These are phyloP conservation scores for Mycena filopes DNA, from an alignment of 768 basidiomycete genomes.

Conservation along the genomic window DNA sequence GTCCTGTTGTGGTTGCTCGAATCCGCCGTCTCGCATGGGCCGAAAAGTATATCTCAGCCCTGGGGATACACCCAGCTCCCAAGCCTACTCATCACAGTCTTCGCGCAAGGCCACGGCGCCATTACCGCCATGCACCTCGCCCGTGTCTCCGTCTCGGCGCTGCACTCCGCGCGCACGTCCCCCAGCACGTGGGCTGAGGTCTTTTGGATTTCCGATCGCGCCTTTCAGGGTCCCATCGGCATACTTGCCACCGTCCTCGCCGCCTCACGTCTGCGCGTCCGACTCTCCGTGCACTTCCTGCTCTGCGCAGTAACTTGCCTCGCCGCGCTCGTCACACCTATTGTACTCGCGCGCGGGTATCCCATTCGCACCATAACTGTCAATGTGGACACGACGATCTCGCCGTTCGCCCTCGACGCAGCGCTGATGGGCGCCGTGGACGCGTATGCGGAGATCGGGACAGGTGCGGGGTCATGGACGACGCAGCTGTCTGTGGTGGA, in stretches of 20 bases:
- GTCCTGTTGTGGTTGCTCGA: conserved; percentile 27
- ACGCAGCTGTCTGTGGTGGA: conserved; percentile 24
- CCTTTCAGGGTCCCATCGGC: conserved; percentile 33
- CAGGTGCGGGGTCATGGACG: conserved; percentile 32
- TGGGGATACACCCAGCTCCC: conserved; percentile 29
- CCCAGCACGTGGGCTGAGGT: conserved; percentile 35
- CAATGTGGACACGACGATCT: conserved; percentile 12
- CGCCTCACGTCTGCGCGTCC: conserved; percentile 21
- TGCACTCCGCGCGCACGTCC: conserved; percentile 25
- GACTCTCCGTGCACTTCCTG: conserved; percentile 29
- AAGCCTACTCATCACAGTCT: conserved; percentile 27
- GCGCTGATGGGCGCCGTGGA: conserved; percentile 23
- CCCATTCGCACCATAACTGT: conserved; percentile 30
- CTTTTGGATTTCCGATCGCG: conserved; percentile 36
- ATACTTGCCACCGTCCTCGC: conserved; percentile 14
- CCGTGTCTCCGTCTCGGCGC: conserved; percentile 28
- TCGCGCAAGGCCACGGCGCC: conserved; percentile 31
- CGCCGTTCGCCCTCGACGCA: conserved; percentile 18
- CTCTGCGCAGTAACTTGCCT: conserved; percentile 33
- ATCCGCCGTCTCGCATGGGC: conserved; percentile 23
- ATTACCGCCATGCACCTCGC: conserved; percentile 29
- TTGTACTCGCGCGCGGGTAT: conserved; percentile 32
- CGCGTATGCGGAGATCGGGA: conserved; percentile 31
- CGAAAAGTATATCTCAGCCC: conserved; percentile 18
- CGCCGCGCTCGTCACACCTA: conserved; percentile 33